Evolutionary conservation across 148 eudicot species (phyloP).

Genomic region (Spergularia marina): DNA sequence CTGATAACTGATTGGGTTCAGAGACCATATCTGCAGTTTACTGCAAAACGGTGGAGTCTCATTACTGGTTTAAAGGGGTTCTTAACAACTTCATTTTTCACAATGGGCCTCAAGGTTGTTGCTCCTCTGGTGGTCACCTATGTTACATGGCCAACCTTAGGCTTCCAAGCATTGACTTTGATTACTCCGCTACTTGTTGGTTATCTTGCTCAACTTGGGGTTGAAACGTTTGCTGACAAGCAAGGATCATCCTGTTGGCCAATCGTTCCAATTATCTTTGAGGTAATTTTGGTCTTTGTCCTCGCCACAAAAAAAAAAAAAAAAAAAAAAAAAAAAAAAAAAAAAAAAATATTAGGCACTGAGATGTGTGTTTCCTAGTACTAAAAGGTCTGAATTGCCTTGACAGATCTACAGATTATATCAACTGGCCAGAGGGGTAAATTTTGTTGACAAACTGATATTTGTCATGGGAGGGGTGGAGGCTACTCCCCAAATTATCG

Average conservation of each 20-base stretch:
- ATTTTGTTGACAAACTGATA: slow-evolving; percentile 58
- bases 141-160: slow-evolving; percentile 66
- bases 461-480: slow-evolving; percentile 44
- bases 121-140: slow-evolving; percentile 54
- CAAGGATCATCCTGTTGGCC: slow-evolving; percentile 77
- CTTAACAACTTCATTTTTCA: slow-evolving; percentile 40
- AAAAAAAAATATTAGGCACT: background rate
- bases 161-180: slow-evolving; percentile 52
- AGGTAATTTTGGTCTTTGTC: slow-evolving; percentile 39
- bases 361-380: background rate
- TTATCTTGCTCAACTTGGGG: slow-evolving; percentile 53
- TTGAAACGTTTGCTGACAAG: slow-evolving; percentile 45
- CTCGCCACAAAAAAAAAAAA: background rate
- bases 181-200: slow-evolving; percentile 66
- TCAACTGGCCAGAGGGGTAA: slow-evolving; percentile 66
- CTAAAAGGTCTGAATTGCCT: slow-evolving; percentile 1
- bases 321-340: background rate
- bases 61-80: slow-evolving; percentile 74
- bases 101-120: slow-evolving; percentile 58
- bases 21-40: slow-evolving; percentile 67
- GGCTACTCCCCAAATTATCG: slow-evolving; percentile 40
- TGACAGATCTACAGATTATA: slow-evolving; percentile 69
- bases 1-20: slow-evolving; percentile 59
- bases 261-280: slow-evolving; percentile 73
- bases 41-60: slow-evolving; percentile 66